Evolutionary conservation across 129 eudicot species (phyloP), one percentile per base, ranked within the genome.

Genomic region (Apium graveolens): DNA sequence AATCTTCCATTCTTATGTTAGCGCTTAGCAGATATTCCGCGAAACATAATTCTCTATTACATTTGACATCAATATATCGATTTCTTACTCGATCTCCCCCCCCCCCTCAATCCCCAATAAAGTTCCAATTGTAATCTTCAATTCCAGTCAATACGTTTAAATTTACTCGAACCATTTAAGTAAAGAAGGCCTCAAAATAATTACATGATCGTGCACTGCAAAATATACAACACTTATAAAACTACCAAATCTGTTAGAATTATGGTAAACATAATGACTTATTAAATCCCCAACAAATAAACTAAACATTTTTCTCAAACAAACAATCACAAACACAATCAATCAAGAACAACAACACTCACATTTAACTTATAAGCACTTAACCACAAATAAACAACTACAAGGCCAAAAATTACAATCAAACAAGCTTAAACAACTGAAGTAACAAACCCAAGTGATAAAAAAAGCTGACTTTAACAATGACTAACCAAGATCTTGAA

Each of bases 401-500:
- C 53, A 46, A 16, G 53, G 8, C 18, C 51, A 68, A 57, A 57
- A 55, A 14, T 37, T 57, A 43, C 76, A 79, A 46, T 5, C 65
- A 55, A 29, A 55, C 57, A 55, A 55, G 65, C 65, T 55, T 24
- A 66, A 82, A 48, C 71, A 69, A 43, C 27, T 70, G 41, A 81
- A 42, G 70, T 12, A 79, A 70, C 60, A 83, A 83, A n/a, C 44
- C 79, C 43, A 65, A 79, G 53, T 76, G 39, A 66, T 27, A 60
- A 66, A 31, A 31, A 66, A 31, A 29, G 17, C 69, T 81, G 81
- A 88, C 93, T 84, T 45, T 70, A 78, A 78, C 83, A 81, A 44
- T 51, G 55, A 84, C 35, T 24, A 38, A 34, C 27, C 80, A 86
- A 81, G 81, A 83, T 83, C 83, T 41, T 53, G 80, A 78, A 79